phyloP scores from a whole-genome alignment of 1,284 basidiomycete species.

The Cryptococcus jaspeensis region DNA sequence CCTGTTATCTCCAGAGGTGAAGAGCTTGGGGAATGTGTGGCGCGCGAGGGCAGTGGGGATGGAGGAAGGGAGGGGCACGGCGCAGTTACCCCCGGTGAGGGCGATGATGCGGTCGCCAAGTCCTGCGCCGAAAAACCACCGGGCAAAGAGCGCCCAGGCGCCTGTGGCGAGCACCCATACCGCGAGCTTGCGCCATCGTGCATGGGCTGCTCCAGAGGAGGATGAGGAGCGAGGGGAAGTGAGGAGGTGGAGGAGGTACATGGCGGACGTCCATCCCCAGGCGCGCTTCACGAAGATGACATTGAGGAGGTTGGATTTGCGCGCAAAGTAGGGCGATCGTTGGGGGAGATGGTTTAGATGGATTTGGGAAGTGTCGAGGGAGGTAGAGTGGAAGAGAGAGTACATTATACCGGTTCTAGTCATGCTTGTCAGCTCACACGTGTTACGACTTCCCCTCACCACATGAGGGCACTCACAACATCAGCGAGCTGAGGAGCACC shows the following conservation, averaged over 20 bases:
- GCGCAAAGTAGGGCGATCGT: slow-evolving; percentile 66
- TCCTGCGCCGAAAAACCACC: slow-evolving; percentile 90
- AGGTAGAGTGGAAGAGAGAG: slow-evolving; percentile 62
- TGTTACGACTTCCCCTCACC: neutral
- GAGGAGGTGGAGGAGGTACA: slow-evolving; percentile 58
- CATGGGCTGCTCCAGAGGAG: slow-evolving; percentile 16
- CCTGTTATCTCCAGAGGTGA: slow-evolving; percentile 9
- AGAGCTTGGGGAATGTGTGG: slow-evolving; percentile 9
- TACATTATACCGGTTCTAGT: slow-evolving; percentile 37
- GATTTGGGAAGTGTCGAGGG: slow-evolving; percentile 55
- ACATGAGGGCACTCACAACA: slow-evolving; percentile 26
- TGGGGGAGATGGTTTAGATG: slow-evolving; percentile 54
- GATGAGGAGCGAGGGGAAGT: slow-evolving; percentile 19
- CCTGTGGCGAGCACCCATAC: slow-evolving; percentile 66
- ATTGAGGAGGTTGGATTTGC: slow-evolving; percentile 79
- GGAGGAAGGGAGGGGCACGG: slow-evolving; percentile 60
- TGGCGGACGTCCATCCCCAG: slow-evolving; percentile 84
- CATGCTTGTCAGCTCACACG: neutral
- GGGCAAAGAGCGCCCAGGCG: slow-evolving; percentile 73
- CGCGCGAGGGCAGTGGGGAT: slow-evolving; percentile 5
- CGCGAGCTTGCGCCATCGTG: slow-evolving; percentile 54
- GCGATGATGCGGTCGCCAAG: slow-evolving; percentile 72
- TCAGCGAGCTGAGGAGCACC: slow-evolving; percentile 15
- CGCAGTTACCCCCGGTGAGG: slow-evolving; percentile 78
- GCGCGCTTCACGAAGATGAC: slow-evolving; percentile 82